phyloP scores from a whole-genome alignment of 495 filamentous ascomycete genomes.

The Penicillium diatomitis region DNA sequence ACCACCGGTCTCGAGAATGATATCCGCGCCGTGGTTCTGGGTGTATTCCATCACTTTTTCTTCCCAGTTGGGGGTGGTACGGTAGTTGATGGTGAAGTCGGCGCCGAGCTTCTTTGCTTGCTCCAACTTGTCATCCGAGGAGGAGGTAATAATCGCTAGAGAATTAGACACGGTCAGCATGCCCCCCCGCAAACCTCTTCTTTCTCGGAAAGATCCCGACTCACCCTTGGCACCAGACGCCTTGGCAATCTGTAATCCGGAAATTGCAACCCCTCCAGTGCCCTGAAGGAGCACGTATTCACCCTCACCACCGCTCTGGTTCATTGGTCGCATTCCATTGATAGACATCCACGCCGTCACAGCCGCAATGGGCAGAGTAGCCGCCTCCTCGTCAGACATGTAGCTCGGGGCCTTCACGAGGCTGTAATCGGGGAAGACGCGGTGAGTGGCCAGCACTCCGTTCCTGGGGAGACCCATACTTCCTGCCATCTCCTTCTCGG shows the following conservation, averaged over 20 bases:
- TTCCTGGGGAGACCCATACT: conserved; percentile 60
- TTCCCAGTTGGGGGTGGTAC: conserved; percentile 57
- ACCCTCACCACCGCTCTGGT: conserved; percentile 51
- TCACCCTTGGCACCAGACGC: conserved; percentile 58
- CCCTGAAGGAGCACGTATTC: conserved; percentile 67
- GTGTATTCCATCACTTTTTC: conserved; percentile 56
- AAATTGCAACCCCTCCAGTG: conserved; percentile 70
- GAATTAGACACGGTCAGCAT: background rate
- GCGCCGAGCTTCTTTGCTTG: conserved; percentile 50
- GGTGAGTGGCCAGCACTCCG: conserved; percentile 62
- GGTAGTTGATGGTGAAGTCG: conserved; percentile 58
- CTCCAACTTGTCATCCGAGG: conserved; percentile 54
- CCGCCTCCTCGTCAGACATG: conserved; percentile 53
- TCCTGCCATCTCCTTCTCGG: conserved; percentile 30
- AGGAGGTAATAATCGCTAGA: conserved; percentile 66
- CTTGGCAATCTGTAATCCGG: conserved; percentile 73
- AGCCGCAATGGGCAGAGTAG: conserved; percentile 59
- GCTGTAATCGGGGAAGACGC: conserved; percentile 54
- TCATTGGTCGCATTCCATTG: conserved; percentile 53
- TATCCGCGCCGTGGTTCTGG: conserved; percentile 51
- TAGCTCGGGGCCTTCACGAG: conserved; percentile 56
- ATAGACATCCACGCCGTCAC: conserved; percentile 78
- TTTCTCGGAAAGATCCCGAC: conserved; percentile 29
- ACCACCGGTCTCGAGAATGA: conserved; percentile 62
- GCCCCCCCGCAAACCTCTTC: conserved; percentile 20